phyloP scores from a whole-genome alignment of 2,329 filamentous ascomycete species.

The Cytospora piceicola region DNA sequence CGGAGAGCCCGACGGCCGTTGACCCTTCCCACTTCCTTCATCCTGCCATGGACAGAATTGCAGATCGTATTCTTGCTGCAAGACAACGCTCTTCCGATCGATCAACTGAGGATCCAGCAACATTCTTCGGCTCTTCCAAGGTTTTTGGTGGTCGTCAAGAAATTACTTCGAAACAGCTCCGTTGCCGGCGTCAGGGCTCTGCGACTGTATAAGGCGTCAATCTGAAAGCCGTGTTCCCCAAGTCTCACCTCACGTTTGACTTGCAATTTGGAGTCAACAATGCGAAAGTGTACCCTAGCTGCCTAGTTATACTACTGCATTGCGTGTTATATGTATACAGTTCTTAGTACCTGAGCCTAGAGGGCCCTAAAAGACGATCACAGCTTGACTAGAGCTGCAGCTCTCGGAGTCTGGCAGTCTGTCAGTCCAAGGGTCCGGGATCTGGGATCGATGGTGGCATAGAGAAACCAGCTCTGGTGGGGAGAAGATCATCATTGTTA shows the following conservation, averaged over 20 bases:
- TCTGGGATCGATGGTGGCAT: not conserved
- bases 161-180: not conserved
- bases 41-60: not conserved
- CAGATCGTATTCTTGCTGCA: not conserved
- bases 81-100: no score
- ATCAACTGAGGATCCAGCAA: not conserved
- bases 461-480: slow-evolving; percentile 6
- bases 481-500: slow-evolving; percentile 1
- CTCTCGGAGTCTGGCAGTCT: not conserved
- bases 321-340: not conserved
- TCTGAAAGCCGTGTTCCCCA: not conserved
- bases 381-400: not conserved
- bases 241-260: not conserved
- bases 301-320: no score
- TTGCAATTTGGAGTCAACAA: not conserved
- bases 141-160: not conserved
- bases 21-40: not conserved
- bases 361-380: not conserved
- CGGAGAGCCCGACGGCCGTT: not conserved
- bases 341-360: not conserved
- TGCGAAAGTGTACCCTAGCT: no score
- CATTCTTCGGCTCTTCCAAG: not conserved
- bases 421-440: not conserved
- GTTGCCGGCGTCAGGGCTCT: not conserved
- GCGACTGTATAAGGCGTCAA: not conserved